Base-by-base conservation (phyloP, 805 yeast species). In the Spathaspora girioi region DNA sequence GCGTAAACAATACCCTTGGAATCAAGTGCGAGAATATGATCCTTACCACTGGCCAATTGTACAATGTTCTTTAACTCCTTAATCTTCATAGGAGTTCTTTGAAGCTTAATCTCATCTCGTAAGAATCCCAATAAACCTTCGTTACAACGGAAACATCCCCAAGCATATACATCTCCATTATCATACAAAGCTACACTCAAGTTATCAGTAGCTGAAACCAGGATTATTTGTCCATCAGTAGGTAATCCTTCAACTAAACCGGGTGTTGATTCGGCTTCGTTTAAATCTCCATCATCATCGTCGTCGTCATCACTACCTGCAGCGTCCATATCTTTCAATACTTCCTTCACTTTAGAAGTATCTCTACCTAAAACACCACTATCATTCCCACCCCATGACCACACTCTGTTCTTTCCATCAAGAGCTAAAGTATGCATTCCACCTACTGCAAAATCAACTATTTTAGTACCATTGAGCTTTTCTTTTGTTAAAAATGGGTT, bases 381-480 rank as follows among this genome's bases (percentile, higher is more conserved):
- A 62, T 94, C 99, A 60, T 94, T 94, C 45, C 89, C 87, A 52
- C 99, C 99, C 99, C 99, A 94, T 2, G 97, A 87, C 97, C 97
- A 94, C n/a, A 94, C 69, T 52, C 80, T 76, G 57, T 90, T 90
- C 15, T 82, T 73, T 40, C 80, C 67, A 64, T 91, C 97, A 48
- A 93, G 69, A 0, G 93, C 97, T 44, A 94, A 65, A 0, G 87
- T 82, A 64, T 94, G 99, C 87, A 94, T 93, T 48, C 99, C 99
- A 47, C 99, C 99, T 23, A 83, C 96, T 1, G 96, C 90, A 61
- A 94, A 76, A 56, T 89, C 93, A 26, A 91, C 94, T 50, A 94
- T 82, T 1, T 87, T 86, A 9, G 78, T 81, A 2, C 80, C 80
- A 7, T 59, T 65, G 19, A 70, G 53, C 23, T 57, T 61, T 27